These are phyloP conservation scores for Fusarium beomiforme DNA, from an alignment of 2,329 filamentous ascomycete genomes.

Conservation along the genomic window DNA sequence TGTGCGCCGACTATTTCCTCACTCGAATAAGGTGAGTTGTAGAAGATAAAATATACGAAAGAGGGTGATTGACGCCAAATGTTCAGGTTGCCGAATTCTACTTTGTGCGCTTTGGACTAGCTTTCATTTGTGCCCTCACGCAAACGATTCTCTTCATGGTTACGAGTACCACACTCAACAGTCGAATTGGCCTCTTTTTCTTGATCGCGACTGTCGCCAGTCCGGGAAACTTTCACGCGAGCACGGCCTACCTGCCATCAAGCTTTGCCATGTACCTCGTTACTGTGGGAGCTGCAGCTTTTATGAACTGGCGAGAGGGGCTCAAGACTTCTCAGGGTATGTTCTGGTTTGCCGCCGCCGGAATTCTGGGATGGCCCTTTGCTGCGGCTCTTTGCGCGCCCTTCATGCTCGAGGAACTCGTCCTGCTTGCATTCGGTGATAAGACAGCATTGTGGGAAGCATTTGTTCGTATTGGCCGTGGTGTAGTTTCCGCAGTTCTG, in stretches of 20 bases:
- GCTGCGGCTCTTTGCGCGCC: conserved; percentile 83
- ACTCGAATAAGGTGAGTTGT: conserved; percentile 63
- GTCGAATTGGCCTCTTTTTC: conserved; percentile 86
- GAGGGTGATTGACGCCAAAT: conserved; percentile 7
- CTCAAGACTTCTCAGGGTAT: conserved; percentile 85
- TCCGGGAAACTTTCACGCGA: conserved; percentile 93
- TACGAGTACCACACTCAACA: conserved; percentile 80
- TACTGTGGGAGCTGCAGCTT: conserved; percentile 86
- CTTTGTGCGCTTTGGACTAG: conserved; percentile 80
- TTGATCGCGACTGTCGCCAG: conserved; percentile 79
- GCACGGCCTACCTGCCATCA: conserved; percentile 86
- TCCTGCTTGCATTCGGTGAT: conserved; percentile 65
- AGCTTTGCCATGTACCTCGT: conserved; percentile 97
- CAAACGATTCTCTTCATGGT: conserved; percentile 85
- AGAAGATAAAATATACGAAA: neutral
- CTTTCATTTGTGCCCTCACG: conserved; percentile 79
- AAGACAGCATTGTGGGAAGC: conserved; percentile 69
- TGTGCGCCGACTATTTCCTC: conserved; percentile 70
- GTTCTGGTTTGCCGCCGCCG: conserved; percentile 88
- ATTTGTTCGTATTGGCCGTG: conserved; percentile 71
- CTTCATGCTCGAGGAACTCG: conserved; percentile 80
- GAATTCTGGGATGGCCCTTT: conserved; percentile 94
- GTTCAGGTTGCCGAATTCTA: conserved; percentile 80
- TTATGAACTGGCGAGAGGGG: conserved; percentile 88
- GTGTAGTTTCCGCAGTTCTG: conserved; percentile 70